A percentile compares a stretch with the other conserved stretches of the same genome.
Evolutionary conservation across 2,329 filamentous ascomycete species (phyloP).

Genomic region (Cordyceps javanica): DNA sequence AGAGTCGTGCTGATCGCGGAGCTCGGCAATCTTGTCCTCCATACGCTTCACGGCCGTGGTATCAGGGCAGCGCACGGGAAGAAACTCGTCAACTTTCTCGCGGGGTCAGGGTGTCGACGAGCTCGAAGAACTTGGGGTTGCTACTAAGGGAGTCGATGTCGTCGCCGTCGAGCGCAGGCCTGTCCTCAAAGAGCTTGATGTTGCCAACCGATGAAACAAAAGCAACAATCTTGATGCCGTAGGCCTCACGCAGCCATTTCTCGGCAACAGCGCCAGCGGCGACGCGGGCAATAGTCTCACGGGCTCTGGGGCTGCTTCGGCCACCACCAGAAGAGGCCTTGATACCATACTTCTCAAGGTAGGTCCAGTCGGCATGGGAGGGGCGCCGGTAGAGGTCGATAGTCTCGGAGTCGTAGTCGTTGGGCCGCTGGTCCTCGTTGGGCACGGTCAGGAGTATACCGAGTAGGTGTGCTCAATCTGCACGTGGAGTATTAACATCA

Average conservation of each 20-base stretch:
- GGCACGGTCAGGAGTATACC: slow-evolving; percentile 82
- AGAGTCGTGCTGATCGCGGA: slow-evolving; percentile 73
- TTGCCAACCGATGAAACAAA: slow-evolving; percentile 81
- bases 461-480: too few species aligned
- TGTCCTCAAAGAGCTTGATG: slow-evolving; percentile 33
- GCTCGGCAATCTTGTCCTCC: slow-evolving; percentile 71
- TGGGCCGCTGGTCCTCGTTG: slow-evolving; percentile 89
- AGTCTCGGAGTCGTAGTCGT: slow-evolving; percentile 75
- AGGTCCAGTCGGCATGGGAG: slow-evolving; percentile 93
- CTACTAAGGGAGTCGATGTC: slow-evolving; percentile 58
- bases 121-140: slow-evolving; percentile 71
- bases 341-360: slow-evolving; percentile 93
- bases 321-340: slow-evolving; percentile 89
- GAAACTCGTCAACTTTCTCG: slow-evolving; percentile 70
- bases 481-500: slow-evolving; percentile 1
- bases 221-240: slow-evolving; percentile 85
- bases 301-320: slow-evolving; percentile 80
- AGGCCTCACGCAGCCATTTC: slow-evolving; percentile 76
- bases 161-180: too few species aligned
- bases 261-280: slow-evolving; percentile 89
- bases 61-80: slow-evolving; percentile 85
- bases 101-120: slow-evolving; percentile 70
- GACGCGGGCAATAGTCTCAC: slow-evolving; percentile 90
- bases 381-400: slow-evolving; percentile 65
- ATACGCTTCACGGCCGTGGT: slow-evolving; percentile 56